phyloP scores from a whole-genome alignment of 441 rosid species.

The Erodium moschatum region DNA sequence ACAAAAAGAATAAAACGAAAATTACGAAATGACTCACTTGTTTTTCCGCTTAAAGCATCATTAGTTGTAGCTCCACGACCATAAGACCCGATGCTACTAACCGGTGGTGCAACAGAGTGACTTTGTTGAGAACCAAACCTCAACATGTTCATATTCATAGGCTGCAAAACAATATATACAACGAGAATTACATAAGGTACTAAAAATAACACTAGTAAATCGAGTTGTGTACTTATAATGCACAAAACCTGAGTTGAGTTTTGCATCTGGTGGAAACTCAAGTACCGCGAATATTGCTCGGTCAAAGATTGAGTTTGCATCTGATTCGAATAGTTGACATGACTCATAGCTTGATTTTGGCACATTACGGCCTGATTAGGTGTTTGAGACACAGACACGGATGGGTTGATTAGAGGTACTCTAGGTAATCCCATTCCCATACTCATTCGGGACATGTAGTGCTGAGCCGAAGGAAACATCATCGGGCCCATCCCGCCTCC shows the following conservation, averaged over 20 bases:
- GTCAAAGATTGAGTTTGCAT: conserved; percentile 37
- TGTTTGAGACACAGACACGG: conserved; percentile 30
- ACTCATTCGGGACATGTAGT: conserved; percentile 44
- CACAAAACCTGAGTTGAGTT: conserved; percentile 43
- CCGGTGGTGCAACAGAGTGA: conserved; percentile 28
- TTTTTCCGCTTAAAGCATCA: conserved; percentile 31
- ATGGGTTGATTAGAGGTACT: conserved; percentile 36
- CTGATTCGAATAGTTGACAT: conserved; percentile 29
- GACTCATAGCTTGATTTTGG: conserved; percentile 34
- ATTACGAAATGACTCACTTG: conserved; percentile 13
- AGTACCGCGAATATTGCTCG: conserved; percentile 39
- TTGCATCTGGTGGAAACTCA: conserved; percentile 48
- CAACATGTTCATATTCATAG: conserved; percentile 31
- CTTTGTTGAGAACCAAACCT: conserved; percentile 36
- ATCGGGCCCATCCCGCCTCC: conserved; percentile 59
- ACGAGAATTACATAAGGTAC: not conserved
- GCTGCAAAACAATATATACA: conserved; percentile 29
- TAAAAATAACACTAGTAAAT: not conserved
- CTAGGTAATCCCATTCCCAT: conserved; percentile 39
- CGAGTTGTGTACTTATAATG: not conserved
- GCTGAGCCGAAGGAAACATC: conserved; percentile 59
- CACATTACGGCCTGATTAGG: conserved; percentile 31
- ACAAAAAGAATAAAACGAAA: not conserved
- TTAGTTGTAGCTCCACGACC: conserved; percentile 26
- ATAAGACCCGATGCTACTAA: conserved; percentile 12